Base-by-base conservation (phyloP, 2,329 filamentous ascomycete species). In the Alternaria sp. region DNA sequence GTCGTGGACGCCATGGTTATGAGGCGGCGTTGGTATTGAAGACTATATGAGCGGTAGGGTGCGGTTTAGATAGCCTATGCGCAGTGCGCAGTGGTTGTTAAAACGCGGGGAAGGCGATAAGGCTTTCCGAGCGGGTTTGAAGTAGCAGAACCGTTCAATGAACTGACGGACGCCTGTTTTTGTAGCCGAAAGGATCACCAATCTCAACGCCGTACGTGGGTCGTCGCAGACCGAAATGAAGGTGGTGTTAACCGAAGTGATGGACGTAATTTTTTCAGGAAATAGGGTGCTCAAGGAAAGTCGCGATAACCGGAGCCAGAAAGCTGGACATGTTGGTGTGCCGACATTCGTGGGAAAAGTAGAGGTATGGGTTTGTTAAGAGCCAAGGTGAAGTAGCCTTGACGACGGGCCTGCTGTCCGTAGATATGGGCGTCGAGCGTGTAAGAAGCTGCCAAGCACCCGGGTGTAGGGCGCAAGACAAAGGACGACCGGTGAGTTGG, bases 271-370 rank as follows among this genome's bases (percentile, higher is more conserved):
- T 51, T 66, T 74, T 72, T 78, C 76, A 78, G 72, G 77, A 79
- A 77, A 77, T 78, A 63, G 80, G 80, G 73, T 80, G 79, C 78
- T 83, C 81, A 83, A 83, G 81, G 81, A 82, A 78, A 79, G 72
- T 80, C 70, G 76, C 79, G 76, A 78, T 78, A 72, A 75, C 72
- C 75, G 78, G 67, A 72, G 77, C 79, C 77, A 77, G 73, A 75
- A 71, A 76, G 74, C 72, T 80, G 79, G 78, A 80, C 81, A 83
- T 83, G 75, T 74, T 82, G 80, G 78, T 77, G 69, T 70, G 74
- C 72, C 77, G 79, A 81, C 80, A 81, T 81, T 75, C 71, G 72
- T 56, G 59, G 56, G 55, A 34, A 55, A 56, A 40, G 53, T 48
- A 58, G 58, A 54, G 57, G 59, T 61, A 60, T 61, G 51, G 63